Percentiles rank a stretch among this genome's conserved stretches.
These are phyloP conservation scores for Erysimum cheiri DNA, from an alignment of 441 rosid genomes.

Conservation along the genomic window DNA sequence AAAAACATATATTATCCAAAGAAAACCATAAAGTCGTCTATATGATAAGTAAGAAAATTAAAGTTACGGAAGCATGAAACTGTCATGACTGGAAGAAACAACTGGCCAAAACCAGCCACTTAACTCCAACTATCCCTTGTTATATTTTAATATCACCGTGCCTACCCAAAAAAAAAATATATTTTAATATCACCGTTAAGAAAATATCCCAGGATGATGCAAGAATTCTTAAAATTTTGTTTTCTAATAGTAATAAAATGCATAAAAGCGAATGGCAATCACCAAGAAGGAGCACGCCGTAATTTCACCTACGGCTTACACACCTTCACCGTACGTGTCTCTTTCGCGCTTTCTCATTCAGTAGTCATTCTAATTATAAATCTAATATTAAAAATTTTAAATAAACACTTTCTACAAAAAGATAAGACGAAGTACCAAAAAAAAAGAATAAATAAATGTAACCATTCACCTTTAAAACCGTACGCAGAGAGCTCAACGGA, in stretches of 20 bases:
- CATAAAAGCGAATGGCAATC: constrained; percentile 3
- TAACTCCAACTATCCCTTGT: constrained; percentile 9
- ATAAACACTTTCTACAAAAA: constrained; percentile 23
- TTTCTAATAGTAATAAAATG: too few relatives aligned
- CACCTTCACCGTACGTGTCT: constrained; percentile 38
- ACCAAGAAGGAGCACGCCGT: neutral
- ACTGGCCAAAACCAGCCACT: constrained; percentile 18
- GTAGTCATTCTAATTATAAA: neutral
- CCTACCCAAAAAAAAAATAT: too few relatives aligned
- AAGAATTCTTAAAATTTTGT: neutral
- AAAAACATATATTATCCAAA: neutral
- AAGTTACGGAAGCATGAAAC: constrained; percentile 20
- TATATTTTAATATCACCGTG: too few relatives aligned
- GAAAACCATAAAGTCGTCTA: constrained; percentile 1
- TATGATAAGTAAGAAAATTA: neutral
- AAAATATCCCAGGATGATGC: neutral
- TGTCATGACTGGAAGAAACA: constrained; percentile 11
- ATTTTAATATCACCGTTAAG: neutral
- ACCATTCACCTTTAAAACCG: constrained; percentile 32
- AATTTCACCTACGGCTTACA: constrained; percentile 15
- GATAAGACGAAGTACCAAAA: neutral
- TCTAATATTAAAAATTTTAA: neutral
- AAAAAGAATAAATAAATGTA: neutral
- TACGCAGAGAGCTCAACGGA: constrained; percentile 36
- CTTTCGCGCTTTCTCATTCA: constrained; percentile 29